Evolutionary conservation across 768 basidiomycete species (phyloP).

Genomic region (Omphalotus guepiniiformis): DNA sequence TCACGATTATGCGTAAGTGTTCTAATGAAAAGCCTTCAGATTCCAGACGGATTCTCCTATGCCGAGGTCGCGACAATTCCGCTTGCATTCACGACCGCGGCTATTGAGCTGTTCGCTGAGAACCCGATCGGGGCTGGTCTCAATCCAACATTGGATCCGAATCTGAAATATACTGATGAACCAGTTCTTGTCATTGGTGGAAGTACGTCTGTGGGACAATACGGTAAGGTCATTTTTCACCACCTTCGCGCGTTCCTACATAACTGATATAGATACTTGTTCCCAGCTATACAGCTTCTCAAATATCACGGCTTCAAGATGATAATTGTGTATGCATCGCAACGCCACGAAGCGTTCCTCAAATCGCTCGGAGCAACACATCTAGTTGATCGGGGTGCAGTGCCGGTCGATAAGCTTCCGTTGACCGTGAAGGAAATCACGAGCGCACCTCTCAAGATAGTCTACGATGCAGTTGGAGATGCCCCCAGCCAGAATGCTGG

Average conservation of each 20-base stretch:
- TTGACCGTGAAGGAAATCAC: neutral
- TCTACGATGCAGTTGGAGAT: neutral
- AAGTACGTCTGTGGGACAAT: conserved; percentile 46
- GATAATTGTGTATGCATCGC: conserved; percentile 35
- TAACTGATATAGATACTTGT: too few species aligned
- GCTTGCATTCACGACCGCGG: conserved; percentile 45
- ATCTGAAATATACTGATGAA: conserved; percentile 37
- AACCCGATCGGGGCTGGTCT: conserved; percentile 37
- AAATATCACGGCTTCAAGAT: conserved; percentile 5
- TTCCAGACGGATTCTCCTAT: conserved; percentile 38
- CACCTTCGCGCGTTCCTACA: neutral
- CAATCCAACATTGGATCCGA: conserved; percentile 32
- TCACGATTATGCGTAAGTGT: conserved; percentile 10
- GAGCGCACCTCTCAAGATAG: neutral
- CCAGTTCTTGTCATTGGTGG: conserved; percentile 48
- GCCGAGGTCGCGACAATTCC: conserved; percentile 48
- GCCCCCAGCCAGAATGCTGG: neutral
- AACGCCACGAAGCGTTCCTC: conserved; percentile 24
- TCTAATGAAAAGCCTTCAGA: neutral
- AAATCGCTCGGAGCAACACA: conserved; percentile 36
- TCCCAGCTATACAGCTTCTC: conserved; percentile 2
- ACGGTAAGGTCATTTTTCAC: conserved; percentile 27
- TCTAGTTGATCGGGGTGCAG: conserved; percentile 27
- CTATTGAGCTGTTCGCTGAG: conserved; percentile 41
- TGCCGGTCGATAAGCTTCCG: neutral